Percentiles rank a stretch among this genome's conserved stretches.
Evolutionary conservation across 2,329 filamentous ascomycete species (phyloP).

Genomic region (Penicillium sp.): DNA sequence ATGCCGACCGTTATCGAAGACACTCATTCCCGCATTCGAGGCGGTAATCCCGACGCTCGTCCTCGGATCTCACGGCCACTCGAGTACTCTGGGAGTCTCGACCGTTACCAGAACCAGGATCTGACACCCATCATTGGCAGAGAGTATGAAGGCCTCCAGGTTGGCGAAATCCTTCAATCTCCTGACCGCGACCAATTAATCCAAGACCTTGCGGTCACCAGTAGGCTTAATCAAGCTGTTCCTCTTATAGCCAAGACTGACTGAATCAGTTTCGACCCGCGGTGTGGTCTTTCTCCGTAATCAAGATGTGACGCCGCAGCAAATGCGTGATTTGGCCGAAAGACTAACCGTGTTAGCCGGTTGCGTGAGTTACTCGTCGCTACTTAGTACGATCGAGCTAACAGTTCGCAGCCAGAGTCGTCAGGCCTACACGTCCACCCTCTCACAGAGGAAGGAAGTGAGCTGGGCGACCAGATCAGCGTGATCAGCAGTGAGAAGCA

Average conservation of each 20-base stretch:
- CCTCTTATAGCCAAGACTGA: not conserved
- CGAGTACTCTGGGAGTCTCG: slow-evolving; percentile 43
- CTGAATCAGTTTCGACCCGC: slow-evolving; percentile 64
- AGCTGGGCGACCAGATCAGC: slow-evolving; percentile 65
- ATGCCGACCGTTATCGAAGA: slow-evolving; percentile 26
- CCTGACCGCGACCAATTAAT: slow-evolving; percentile 67
- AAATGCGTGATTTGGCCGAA: slow-evolving; percentile 62
- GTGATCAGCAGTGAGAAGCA: slow-evolving; percentile 64
- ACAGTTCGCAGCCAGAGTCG: slow-evolving; percentile 46
- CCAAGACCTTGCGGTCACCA: slow-evolving; percentile 69
- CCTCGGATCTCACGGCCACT: slow-evolving; percentile 39
- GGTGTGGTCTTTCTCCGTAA: slow-evolving; percentile 74
- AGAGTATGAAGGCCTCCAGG: slow-evolving; percentile 45
- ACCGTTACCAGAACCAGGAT: slow-evolving; percentile 47
- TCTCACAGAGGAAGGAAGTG: slow-evolving; percentile 61
- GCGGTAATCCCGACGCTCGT: slow-evolving; percentile 30
- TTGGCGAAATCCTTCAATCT: slow-evolving; percentile 60
- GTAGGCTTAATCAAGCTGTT: slow-evolving; percentile 50
- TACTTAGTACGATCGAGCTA: not conserved
- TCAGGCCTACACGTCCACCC: slow-evolving; percentile 67
- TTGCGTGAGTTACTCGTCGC: slow-evolving; percentile 33
- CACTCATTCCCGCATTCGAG: slow-evolving; percentile 21
- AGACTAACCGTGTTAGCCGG: slow-evolving; percentile 51
- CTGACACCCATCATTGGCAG: slow-evolving; percentile 48
- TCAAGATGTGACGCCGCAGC: slow-evolving; percentile 64